phyloP scores from a whole-genome alignment of 2,329 filamentous ascomycete genomes.

The Daldinia eschscholtzii region DNA sequence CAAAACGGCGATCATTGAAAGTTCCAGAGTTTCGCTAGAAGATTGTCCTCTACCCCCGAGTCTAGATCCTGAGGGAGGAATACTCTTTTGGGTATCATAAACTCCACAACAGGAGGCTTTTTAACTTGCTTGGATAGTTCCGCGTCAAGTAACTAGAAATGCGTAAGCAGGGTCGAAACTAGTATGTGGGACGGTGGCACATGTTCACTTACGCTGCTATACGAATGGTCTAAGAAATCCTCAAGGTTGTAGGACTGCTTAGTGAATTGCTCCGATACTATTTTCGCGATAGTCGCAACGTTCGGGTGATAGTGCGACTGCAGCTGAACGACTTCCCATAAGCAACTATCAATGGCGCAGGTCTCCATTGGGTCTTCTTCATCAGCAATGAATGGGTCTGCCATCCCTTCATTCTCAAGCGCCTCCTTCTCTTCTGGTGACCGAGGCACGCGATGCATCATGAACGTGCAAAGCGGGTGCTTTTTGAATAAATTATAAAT shows the following conservation, averaged over 20 bases:
- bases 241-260: constrained; percentile 96
- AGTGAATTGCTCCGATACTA: constrained; percentile 96
- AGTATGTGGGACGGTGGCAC: constrained; percentile 11
- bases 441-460: constrained; percentile 84
- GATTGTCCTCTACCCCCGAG: constrained; percentile 63
- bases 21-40: constrained; percentile 72
- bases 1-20: constrained; percentile 56
- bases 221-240: constrained; percentile 96
- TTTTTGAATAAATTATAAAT: constrained; percentile 93
- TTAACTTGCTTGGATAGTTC: constrained; percentile 87
- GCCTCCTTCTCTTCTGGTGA: constrained; percentile 68
- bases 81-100: constrained; percentile 90
- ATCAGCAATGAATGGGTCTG: constrained; percentile 81
- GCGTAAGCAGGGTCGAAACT: constrained; percentile 51
- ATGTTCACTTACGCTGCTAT: constrained; percentile 74
- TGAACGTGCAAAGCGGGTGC: constrained; percentile 93
- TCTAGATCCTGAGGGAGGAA: constrained; percentile 68
- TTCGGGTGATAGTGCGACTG: constrained; percentile 97
- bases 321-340: constrained; percentile 94
- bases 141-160: constrained; percentile 78
- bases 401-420: constrained; percentile 70
- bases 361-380: constrained; percentile 89
- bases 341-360: constrained; percentile 86
- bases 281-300: constrained; percentile 91
- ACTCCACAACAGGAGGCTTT: constrained; percentile 90